These are phyloP conservation scores for Apiospora arundinis DNA, from an alignment of 2,329 filamentous ascomycete genomes.

Conservation along the genomic window DNA sequence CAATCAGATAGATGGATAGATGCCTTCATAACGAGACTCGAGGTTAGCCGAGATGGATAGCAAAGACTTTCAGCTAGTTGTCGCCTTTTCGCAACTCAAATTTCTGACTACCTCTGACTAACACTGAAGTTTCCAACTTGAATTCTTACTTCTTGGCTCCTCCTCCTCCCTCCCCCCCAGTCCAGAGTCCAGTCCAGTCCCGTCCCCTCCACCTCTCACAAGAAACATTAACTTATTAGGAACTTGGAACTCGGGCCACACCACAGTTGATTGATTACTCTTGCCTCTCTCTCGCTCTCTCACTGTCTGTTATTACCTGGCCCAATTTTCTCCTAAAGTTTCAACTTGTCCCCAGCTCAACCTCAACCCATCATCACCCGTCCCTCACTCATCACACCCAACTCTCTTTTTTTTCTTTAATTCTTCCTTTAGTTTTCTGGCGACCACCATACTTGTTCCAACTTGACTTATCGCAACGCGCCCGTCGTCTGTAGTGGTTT, in stretches of 20 bases:
- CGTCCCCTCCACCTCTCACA: slow-evolving; percentile 6
- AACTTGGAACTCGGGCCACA: slow-evolving; percentile 18
- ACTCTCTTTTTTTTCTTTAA: background rate
- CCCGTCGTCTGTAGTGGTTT: background rate
- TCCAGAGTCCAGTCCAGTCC: too few relatives aligned
- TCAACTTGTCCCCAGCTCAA: slow-evolving; percentile 16
- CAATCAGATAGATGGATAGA: background rate
- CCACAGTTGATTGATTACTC: slow-evolving; percentile 15
- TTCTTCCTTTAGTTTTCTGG: background rate
- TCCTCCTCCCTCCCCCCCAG: too few relatives aligned
- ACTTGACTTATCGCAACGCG: background rate
- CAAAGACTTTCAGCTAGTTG: slow-evolving; percentile 15
- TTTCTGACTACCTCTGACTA: slow-evolving; percentile 19
- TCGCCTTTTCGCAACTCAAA: slow-evolving; percentile 9
- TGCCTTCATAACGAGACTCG: background rate
- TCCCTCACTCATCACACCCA: slow-evolving; percentile 14
- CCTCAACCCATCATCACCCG: slow-evolving; percentile 10
- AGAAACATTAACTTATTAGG: background rate
- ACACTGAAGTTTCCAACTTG: slow-evolving; percentile 12
- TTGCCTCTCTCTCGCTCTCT: background rate
- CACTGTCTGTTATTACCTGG: slow-evolving; percentile 6
- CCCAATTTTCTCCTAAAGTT: slow-evolving; percentile 12
- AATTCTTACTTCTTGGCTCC: slow-evolving; percentile 13
- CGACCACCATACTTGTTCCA: background rate
- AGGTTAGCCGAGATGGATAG: background rate